Conservation (phyloP, 345 rosid species). For the Aquilaria malaccensis region DNA sequence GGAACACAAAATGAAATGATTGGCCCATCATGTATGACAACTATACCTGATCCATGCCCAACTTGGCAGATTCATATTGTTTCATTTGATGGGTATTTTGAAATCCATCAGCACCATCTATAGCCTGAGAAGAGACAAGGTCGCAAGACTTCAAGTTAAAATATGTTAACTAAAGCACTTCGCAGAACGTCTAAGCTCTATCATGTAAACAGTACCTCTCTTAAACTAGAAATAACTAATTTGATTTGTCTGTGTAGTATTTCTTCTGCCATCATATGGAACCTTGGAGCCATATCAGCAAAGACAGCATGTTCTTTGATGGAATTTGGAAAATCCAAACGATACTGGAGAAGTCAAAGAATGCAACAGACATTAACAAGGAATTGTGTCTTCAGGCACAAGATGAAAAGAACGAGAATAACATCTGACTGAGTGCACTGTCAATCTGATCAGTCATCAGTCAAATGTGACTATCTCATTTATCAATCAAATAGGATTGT, state of each 20-base stretch:
- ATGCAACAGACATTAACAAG: slow-evolving; percentile 8
- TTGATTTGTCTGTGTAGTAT: slow-evolving; percentile 75
- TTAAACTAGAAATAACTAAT: slow-evolving; percentile 57
- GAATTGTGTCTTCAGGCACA: too few relatives aligned
- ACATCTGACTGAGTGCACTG: too few relatives aligned
- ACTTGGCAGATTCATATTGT: slow-evolving; percentile 82
- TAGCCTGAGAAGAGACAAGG: slow-evolving; percentile 46
- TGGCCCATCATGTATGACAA: slow-evolving; percentile 12
- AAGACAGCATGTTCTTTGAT: slow-evolving; percentile 81
- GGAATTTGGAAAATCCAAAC: slow-evolving; percentile 63
- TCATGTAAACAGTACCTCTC: slow-evolving; percentile 43
- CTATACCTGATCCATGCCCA: slow-evolving; percentile 80
- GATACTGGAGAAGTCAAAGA: slow-evolving; percentile 45
- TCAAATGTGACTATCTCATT: too few relatives aligned
- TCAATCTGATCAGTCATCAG: too few relatives aligned
- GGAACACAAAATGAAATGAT: slow-evolving; percentile 1
- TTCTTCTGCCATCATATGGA: slow-evolving; percentile 77
- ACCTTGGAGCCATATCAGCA: slow-evolving; percentile 87
- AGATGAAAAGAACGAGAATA: too few relatives aligned
- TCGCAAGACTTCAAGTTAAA: slow-evolving; percentile 7
- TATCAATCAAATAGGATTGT: too few relatives aligned
- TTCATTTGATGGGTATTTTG: slow-evolving; percentile 83
- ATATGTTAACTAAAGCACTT: too few relatives aligned
- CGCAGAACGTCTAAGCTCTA: neutral
- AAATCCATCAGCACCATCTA: slow-evolving; percentile 88